Base-by-base conservation (phyloP, 139 green algal species). In the Desmodesmus armatus region DNA sequence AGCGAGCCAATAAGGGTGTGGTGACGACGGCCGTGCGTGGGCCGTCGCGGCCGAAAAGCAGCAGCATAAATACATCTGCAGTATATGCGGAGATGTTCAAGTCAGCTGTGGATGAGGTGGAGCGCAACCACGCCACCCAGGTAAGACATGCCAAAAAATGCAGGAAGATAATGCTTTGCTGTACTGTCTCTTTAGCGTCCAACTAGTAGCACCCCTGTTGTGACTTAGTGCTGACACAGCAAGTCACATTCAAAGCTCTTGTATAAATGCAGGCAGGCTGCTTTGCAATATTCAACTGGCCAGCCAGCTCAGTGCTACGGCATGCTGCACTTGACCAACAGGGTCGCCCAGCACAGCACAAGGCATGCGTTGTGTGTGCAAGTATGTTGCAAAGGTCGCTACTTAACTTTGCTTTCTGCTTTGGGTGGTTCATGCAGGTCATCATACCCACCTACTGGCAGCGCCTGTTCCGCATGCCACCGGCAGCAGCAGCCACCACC, bases 81-180 rank as follows among this genome's bases (percentile, higher is more conserved):
- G 82, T 84, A 15, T 67, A 93, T 29, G 60, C 60, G 3, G 44
- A 63, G 31, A 73, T 86, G 15, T 94, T 93, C 81, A 91, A 87
- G 69, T 40, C 83, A 37, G 90, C 92, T 77, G 31, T 94, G 0
- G 87, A 90, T 21, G 89, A 94, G n/a, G 89, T 92, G 80, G 88
- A 94, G 82, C 66, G 86, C 19, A 93, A 94, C 85, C 53, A 89
- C 55, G 85, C 73, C 21, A 91, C 80, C 60, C 82, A 89, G 90
- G 90, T 88, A n/a, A n/a, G n/a, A n/a, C n/a, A n/a, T n/a, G n/a
- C n/a, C n/a, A n/a, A n/a, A n/a, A n/a, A n/a, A n/a, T n/a, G n/a
- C n/a, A n/a, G n/a, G n/a, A n/a, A n/a, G n/a, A n/a, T n/a, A n/a
- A n/a, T n/a, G n/a, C n/a, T n/a, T n/a, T n/a, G n/a, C n/a, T n/a